These are phyloP conservation scores for Hamamelis virginiana DNA, from an alignment of 164 flowering plant species.

Conservation along the genomic window DNA sequence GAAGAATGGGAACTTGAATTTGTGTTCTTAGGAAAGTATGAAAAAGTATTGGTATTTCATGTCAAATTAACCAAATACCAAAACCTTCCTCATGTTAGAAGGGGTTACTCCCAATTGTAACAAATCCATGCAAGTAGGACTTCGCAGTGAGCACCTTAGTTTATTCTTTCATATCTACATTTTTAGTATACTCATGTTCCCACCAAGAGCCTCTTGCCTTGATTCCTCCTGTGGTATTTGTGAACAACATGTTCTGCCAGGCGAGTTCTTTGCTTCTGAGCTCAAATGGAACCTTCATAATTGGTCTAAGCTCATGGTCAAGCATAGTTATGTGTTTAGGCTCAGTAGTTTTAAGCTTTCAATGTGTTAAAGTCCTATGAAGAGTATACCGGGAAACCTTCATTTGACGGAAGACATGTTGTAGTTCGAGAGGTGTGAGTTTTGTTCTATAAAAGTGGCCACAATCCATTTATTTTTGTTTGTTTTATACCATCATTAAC, in stretches of 20 bases:
- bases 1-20: no score
- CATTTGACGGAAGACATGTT: background rate
- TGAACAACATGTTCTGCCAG: background rate
- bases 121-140: background rate
- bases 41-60: no score
- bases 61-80: no score
- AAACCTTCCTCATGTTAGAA: no score
- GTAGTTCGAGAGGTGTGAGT: background rate
- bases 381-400: background rate
- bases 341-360: background rate
- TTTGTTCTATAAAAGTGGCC: background rate
- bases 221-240: background rate
- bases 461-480: background rate
- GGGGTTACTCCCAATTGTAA: no score
- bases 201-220: background rate
- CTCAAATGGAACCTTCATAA: background rate
- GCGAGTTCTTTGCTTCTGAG: background rate
- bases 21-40: no score
- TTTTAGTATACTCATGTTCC: background rate
- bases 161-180: background rate
- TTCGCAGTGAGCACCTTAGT: background rate
- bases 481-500: no score
- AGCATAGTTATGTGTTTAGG: background rate
- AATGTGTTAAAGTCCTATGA: background rate
- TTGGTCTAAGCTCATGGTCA: background rate